Percentiles rank a stretch among this genome's conserved stretches.
Evolutionary conservation across 805 yeast genomes (phyloP).

Genomic region (Candida jianshihensis): DNA sequence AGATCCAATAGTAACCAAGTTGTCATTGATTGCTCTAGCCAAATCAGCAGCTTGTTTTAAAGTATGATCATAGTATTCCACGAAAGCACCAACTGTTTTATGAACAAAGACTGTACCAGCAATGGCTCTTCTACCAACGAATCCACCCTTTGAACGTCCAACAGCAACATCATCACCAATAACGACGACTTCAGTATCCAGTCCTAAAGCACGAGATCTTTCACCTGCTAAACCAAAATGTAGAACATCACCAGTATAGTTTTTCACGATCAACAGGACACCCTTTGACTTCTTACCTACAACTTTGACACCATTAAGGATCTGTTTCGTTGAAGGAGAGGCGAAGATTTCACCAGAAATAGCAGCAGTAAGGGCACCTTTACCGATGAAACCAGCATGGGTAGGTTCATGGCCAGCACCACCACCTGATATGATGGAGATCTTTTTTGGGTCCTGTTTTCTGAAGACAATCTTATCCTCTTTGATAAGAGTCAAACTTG

Average conservation of each 20-base stretch:
- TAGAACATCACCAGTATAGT: conserved; percentile 90
- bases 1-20: conserved; percentile 81
- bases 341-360: conserved; percentile 92
- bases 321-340: conserved; percentile 90
- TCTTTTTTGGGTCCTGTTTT: conserved; percentile 36
- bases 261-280: conserved; percentile 74
- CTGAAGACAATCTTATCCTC: conserved; percentile 33
- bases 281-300: conserved; percentile 45
- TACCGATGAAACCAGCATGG: conserved; percentile 88
- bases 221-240: conserved; percentile 92
- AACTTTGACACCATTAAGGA: conserved; percentile 52
- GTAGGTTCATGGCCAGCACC: conserved; percentile 96
- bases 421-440: conserved; percentile 81
- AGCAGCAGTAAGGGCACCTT: conserved; percentile 76
- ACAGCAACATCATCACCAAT: conserved; percentile 94
- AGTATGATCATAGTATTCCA: conserved; percentile 35
- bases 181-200: conserved; percentile 61
- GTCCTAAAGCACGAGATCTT: conserved; percentile 74
- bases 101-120: conserved; percentile 90
- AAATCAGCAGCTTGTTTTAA: conserved; percentile 48
- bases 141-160: conserved; percentile 80
- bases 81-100: conserved; percentile 74
- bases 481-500: conserved; percentile 28
- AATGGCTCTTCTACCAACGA: conserved; percentile 91
- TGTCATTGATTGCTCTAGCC: conserved; percentile 55